Conservation (phyloP, 805 yeast species). For the Yarrowia alimentaria region DNA sequence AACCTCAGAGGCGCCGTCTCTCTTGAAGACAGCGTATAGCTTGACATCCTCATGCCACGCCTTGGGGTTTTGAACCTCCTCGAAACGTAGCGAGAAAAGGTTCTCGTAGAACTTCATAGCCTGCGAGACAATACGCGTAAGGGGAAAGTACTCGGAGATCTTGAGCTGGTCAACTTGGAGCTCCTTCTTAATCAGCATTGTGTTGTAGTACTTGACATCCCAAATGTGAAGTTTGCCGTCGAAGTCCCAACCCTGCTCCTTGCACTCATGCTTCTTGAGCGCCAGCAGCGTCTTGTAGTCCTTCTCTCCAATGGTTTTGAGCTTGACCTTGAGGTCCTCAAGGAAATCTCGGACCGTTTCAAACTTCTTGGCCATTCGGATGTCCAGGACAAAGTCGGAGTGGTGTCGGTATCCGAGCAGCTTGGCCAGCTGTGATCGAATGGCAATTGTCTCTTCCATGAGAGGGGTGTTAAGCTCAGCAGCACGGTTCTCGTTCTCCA, state of each 20-base stretch:
- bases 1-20: constrained; percentile 52
- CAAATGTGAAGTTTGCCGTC: constrained; percentile 54
- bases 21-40: constrained; percentile 61
- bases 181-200: constrained; percentile 61
- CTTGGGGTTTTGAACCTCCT: constrained; percentile 46
- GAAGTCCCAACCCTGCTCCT: constrained; percentile 45
- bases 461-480: constrained; percentile 59
- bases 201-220: constrained; percentile 72
- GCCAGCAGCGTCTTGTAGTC: constrained; percentile 51
- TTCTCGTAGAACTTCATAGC: constrained; percentile 72
- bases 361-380: constrained; percentile 74
- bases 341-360: constrained; percentile 60
- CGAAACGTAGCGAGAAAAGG: constrained; percentile 66
- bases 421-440: constrained; percentile 62
- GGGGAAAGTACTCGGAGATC: constrained; percentile 76
- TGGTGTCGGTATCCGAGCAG: constrained; percentile 65
- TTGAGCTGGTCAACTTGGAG: constrained; percentile 69
- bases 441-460: constrained; percentile 56
- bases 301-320: constrained; percentile 56
- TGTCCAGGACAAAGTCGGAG: constrained; percentile 70
- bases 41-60: constrained; percentile 81
- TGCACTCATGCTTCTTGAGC: constrained; percentile 55
- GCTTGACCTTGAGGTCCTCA: constrained; percentile 56
- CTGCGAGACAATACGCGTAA: constrained; percentile 60
- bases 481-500: constrained; percentile 67